Evolutionary conservation across 208 protist genomes (phyloP), one percentile per base, ranked within the genome.

Genomic region (Leishmania amazonensis): DNA sequence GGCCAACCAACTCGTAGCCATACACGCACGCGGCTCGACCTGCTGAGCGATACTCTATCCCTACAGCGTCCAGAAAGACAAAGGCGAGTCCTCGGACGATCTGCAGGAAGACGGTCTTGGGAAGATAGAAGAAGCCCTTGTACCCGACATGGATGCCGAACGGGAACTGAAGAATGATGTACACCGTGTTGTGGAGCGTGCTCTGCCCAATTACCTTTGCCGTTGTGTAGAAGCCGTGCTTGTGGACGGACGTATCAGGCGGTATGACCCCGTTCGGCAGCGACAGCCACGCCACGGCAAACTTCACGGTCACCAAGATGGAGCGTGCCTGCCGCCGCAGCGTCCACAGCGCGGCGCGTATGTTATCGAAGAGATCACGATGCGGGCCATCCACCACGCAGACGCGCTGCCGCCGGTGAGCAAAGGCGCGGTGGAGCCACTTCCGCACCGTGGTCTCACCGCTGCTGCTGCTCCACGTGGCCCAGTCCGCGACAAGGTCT

Each of bases 141-240:
- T 89, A 73, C 21, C 90, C 92, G 24, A 86, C 80, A 40, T 58
- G 49, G 17, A 28, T 38, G 58, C 94, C 94, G 74, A 97, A 93
- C 60, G 92, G 94, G 24, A 83, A 85, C 83, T 96, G 93, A 49
- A 94, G 82, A 79, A 97, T 93, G n/a, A 96, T 82, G 73, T 92
- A 88, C 38, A 89, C 80, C n/a, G 82, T 90, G 74, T 91, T 93
- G 65, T 90, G 76, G 6, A 91, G 84, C 3, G 86, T 80, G 42
- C 76, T 85, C 83, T 95, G 91, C 8, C 94, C 94, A 35, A 96
- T 86, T 35, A 95, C 80, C 86, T 96, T 96, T 42, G 92, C 85
- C 1, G 89, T 91, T 40, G 94, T 97, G 81, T 88, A 90, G 84
- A 97, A 94, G 19, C 87, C 84, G 31, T 88, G 81, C 53, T 76